Conservation (phyloP, 108 stramenopile genomes). For the Conticribra weissflogii region DNA sequence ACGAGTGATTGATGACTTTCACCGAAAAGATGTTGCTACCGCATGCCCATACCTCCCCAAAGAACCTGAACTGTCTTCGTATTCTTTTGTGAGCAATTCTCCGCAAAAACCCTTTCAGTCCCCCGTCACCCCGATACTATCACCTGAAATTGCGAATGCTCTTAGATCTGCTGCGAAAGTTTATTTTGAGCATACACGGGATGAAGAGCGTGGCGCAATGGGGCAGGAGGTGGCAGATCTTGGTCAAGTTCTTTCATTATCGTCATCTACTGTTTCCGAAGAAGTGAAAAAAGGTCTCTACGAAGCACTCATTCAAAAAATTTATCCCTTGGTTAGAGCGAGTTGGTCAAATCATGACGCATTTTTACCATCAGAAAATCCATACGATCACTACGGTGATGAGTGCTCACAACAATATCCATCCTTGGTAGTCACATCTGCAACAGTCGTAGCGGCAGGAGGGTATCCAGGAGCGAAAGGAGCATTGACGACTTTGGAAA, state of each 20-base stretch:
- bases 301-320: slow-evolving; percentile 17
- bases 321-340: slow-evolving; percentile 41
- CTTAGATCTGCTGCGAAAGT: slow-evolving; percentile 28
- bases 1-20: slow-evolving; percentile 36
- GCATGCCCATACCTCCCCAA: slow-evolving; percentile 32
- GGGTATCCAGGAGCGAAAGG: slow-evolving; percentile 28
- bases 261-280: background rate
- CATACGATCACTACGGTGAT: background rate
- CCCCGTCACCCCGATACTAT: slow-evolving; percentile 19
- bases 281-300: slow-evolving; percentile 18
- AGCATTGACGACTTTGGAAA: slow-evolving; percentile 28
- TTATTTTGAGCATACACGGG: slow-evolving; percentile 19
- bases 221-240: slow-evolving; percentile 27
- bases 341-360: slow-evolving; percentile 31
- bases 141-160: slow-evolving; percentile 20
- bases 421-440: slow-evolving; percentile 36
- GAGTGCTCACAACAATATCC: background rate
- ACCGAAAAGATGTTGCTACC: slow-evolving; percentile 16
- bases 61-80: too few species aligned
- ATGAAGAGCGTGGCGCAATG: background rate
- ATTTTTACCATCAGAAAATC: background rate
- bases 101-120: slow-evolving; percentile 1
- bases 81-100: background rate
- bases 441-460: slow-evolving; percentile 37
- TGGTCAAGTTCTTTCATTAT: slow-evolving; percentile 22